These are phyloP conservation scores for Blastocystis hominis DNA, from an alignment of 352 stramenopile genomes.

Conservation along the genomic window DNA sequence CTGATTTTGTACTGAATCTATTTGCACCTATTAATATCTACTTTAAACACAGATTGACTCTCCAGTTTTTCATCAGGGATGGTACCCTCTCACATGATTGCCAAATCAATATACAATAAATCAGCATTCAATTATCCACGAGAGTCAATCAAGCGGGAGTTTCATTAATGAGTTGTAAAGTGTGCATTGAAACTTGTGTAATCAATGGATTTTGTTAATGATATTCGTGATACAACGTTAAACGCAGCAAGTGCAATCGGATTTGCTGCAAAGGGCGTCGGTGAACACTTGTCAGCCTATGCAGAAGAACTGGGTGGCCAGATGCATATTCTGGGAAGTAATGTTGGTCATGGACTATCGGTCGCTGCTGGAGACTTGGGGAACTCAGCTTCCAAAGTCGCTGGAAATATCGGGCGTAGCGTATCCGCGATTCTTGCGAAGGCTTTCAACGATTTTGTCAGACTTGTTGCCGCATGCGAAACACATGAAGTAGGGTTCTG, in stretches of 20 bases:
- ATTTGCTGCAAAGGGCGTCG: slow-evolving; percentile 42
- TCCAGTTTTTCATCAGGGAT: too few species aligned
- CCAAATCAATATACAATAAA: too few species aligned
- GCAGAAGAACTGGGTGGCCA: slow-evolving; percentile 34
- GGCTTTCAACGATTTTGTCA: slow-evolving; percentile 54
- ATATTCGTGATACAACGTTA: slow-evolving; percentile 46
- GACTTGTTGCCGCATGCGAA: slow-evolving; percentile 50
- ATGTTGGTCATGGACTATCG: slow-evolving; percentile 35
- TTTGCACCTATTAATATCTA: too few species aligned
- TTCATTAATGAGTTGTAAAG: background rate
- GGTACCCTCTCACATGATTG: too few species aligned
- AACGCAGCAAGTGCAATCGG: slow-evolving; percentile 48
- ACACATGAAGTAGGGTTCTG: slow-evolving; percentile 28
- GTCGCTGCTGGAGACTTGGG: slow-evolving; percentile 43
- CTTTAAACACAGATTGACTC: too few species aligned
- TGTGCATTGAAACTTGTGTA: background rate
- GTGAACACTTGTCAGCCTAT: slow-evolving; percentile 19
- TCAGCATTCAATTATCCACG: too few species aligned
- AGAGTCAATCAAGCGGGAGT: background rate
- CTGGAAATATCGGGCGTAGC: slow-evolving; percentile 24
- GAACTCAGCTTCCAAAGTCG: slow-evolving; percentile 10
- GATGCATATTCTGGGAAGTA: slow-evolving; percentile 36
- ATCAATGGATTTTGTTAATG: slow-evolving; percentile 52
- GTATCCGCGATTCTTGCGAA: slow-evolving; percentile 47
- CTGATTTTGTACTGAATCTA: too few species aligned